Conservation (phyloP, 2,329 filamentous ascomycete genomes). For the Botrytis paeoniae region DNA sequence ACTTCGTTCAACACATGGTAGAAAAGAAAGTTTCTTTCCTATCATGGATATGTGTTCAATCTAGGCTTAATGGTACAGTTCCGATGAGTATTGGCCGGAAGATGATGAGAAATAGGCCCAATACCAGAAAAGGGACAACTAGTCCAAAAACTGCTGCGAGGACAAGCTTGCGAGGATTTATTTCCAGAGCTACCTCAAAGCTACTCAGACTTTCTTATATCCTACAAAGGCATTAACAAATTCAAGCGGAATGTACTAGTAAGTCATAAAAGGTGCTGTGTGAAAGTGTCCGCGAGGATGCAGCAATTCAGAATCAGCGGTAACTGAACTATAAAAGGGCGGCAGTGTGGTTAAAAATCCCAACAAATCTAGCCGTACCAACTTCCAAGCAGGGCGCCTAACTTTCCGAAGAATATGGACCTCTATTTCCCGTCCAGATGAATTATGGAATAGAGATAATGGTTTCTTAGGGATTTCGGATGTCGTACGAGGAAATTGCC, state of each 20-base stretch:
- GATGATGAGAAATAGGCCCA: not conserved
- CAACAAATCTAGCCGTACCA: no score
- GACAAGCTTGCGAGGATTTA: no score
- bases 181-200: no score
- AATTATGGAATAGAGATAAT: no score
- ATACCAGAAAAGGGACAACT: not conserved
- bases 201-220: not conserved
- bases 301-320: no score
- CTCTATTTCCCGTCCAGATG: not conserved
- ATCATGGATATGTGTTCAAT: no score
- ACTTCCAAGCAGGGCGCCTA: no score
- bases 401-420: not conserved
- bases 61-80: accelerated
- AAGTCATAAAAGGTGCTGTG: not conserved
- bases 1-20: not conserved
- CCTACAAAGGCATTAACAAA: accelerated
- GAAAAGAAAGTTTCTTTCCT: not conserved
- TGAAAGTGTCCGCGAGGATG: not conserved
- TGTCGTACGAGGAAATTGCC: not conserved
- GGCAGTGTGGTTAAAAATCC: not conserved
- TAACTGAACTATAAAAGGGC: not conserved
- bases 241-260: no score
- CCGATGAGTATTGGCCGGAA: no score
- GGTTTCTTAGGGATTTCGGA: not conserved
- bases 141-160: no score